phyloP scores from a whole-genome alignment of 148 eudicot genomes.

The Polygonum aviculare region DNA sequence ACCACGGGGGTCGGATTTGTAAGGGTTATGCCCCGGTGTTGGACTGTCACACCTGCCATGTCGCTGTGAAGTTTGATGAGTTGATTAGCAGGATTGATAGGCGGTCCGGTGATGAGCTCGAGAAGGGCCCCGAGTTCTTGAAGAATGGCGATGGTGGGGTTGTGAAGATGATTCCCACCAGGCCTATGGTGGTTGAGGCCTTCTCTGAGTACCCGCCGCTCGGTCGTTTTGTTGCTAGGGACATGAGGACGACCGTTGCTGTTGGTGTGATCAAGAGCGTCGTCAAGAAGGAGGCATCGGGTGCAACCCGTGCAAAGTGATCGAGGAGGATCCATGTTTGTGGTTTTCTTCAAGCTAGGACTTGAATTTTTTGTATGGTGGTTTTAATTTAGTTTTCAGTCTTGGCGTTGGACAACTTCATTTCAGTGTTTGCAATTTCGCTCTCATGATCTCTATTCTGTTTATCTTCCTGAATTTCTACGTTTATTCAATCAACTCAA shows the following conservation, averaged over 20 bases:
- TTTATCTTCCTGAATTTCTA: too few relatives aligned
- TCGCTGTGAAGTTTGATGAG: conserved; percentile 26
- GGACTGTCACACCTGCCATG: conserved; percentile 26
- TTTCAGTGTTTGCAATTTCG: too few relatives aligned
- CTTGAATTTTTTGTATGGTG: neutral
- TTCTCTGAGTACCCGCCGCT: conserved; percentile 24
- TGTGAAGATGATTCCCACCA: conserved; percentile 30
- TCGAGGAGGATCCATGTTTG: neutral
- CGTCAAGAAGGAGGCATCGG: conserved; percentile 21
- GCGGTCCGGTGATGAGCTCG: conserved; percentile 22
- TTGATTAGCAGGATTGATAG: conserved; percentile 25
- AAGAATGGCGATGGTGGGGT: conserved; percentile 24
- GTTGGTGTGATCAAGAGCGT: conserved; percentile 26
- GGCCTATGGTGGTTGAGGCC: conserved; percentile 28
- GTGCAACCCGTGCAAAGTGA: conserved; percentile 25
- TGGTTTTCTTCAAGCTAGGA: neutral
- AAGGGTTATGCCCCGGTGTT: conserved; percentile 30
- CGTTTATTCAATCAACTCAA: too few relatives aligned
- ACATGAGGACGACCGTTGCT: conserved; percentile 22
- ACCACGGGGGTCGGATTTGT: conserved; percentile 26
- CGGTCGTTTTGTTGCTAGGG: conserved; percentile 25
- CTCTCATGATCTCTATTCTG: too few relatives aligned
- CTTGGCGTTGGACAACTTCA: too few relatives aligned
- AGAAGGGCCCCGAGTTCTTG: conserved; percentile 25
- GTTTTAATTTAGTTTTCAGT: too few relatives aligned